Evolutionary conservation across 768 basidiomycete species (phyloP), one percentile per base, ranked within the genome.

Genomic region (Terana coerulea): DNA sequence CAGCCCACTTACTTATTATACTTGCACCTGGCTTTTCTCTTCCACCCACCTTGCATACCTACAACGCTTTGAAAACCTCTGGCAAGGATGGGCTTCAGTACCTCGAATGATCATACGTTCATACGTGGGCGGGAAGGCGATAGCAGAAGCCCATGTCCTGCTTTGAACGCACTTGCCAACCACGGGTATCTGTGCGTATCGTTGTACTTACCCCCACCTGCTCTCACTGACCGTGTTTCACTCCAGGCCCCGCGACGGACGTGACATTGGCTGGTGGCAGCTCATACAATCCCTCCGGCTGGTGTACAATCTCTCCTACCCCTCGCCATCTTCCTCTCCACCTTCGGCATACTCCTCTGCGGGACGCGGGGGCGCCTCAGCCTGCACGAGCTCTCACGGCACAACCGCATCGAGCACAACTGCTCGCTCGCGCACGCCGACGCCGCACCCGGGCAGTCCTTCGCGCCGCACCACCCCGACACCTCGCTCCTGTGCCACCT

Each of bases 121-220:
- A n/a, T n/a, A n/a, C n/a, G n/a, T n/a, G n/a, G n/a, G n/a, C n/a
- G n/a, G n/a, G n/a, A n/a, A n/a, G 49, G 40, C 9, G 84, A 85
- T 51, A 72, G 72, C 45, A 74, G 86, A 21, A 84, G 83, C 0
- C 81, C 83, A 10, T 90, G 87, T 58, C 88, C 88, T 1, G 88
- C 85, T 0, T 65, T 90, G 30, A 89, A 90, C 55, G 73, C 83
- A 0, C 74, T 89, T 54, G 86, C 88, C 0, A 89, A 89, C 59
- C 85, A 89, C 48, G 83, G 84, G 1, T 88, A 81, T 49, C 67
- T 90, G 86, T 88, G 59, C 62, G 84, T 73, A 24, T 31, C 22
- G 7, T 7, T 22, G 1, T 30, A 11, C 35, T 15, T 21, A n/a
- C 35, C 14, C 10, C 12, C 37, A 19, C n/a, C 15, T 5, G 28